These are phyloP conservation scores for Kingdonia uniflora DNA, from an alignment of 164 flowering plant species.

Conservation along the genomic window DNA sequence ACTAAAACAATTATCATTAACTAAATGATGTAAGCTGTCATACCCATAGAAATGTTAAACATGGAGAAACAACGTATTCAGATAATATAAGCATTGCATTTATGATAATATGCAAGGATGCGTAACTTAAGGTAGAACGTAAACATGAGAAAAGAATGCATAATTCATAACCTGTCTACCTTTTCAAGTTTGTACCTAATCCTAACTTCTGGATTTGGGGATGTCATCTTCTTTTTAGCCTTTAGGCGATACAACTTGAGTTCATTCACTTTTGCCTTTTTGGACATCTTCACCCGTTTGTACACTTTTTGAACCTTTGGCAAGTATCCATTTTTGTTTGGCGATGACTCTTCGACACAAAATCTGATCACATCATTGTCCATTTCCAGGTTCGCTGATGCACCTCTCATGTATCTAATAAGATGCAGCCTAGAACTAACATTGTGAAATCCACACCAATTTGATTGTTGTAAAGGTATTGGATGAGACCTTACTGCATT, in stretches of 20 bases:
- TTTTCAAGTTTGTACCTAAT: slow-evolving; percentile 81
- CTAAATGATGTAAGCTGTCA: too few relatives aligned
- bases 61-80: not conserved
- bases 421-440: slow-evolving; percentile 8
- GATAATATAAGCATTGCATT: not conserved
- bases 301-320: slow-evolving; percentile 18
- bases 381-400: slow-evolving; percentile 37
- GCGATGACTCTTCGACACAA: slow-evolving; percentile 27
- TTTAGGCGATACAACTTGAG: slow-evolving; percentile 63
- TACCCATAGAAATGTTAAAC: too few relatives aligned
- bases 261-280: slow-evolving; percentile 67
- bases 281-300: slow-evolving; percentile 35
- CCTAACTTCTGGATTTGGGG: slow-evolving; percentile 91
- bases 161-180: slow-evolving; percentile 24
- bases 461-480: too few relatives aligned
- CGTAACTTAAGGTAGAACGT: not conserved
- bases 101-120: not conserved
- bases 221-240: slow-evolving; percentile 83
- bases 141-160: not conserved
- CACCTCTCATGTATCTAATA: slow-evolving; percentile 30
- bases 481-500: too few relatives aligned
- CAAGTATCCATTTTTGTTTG: slow-evolving; percentile 9
- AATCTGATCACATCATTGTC: slow-evolving; percentile 58
- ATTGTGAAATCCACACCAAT: too few relatives aligned
- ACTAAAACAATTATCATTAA: not conserved